Conservation (phyloP, 1,284 basidiomycete species). For the Nidula niveotomentosa region DNA sequence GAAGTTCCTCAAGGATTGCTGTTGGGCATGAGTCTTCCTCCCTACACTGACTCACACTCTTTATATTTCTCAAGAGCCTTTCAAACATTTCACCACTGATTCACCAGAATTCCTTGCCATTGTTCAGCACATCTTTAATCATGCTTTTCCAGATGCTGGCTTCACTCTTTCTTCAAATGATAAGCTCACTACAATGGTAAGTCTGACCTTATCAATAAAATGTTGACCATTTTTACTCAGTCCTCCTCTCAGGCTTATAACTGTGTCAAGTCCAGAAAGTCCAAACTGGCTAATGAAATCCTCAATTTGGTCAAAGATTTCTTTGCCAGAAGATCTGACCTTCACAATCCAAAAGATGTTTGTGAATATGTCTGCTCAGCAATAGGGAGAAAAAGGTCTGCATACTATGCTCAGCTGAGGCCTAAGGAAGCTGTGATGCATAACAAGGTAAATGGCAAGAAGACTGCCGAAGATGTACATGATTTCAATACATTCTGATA, state of each 20-base stretch:
- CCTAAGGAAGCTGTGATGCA: conserved; percentile 6
- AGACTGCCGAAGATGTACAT: conserved; percentile 5
- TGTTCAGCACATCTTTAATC: conserved; percentile 7
- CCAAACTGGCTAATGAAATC: conserved; percentile 7
- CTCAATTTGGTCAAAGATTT: conserved; percentile 9
- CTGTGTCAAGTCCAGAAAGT: conserved; percentile 10
- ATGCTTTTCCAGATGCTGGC: conserved; percentile 3
- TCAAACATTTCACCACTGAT: conserved; percentile 7
- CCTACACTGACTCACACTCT: conserved; percentile 13
- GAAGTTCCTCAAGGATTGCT: conserved; percentile 3
- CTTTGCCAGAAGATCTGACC: conserved; percentile 6
- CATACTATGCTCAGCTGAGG: conserved; percentile 8
- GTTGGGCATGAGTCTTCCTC: conserved; percentile 8
- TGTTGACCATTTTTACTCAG: background rate
- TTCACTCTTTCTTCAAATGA: conserved; percentile 1
- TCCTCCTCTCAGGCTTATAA: conserved; percentile 10
- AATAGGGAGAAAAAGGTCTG: conserved; percentile 10
- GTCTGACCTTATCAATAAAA: background rate
- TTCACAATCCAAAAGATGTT: conserved; percentile 5
- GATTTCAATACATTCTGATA: background rate
- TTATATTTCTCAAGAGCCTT: conserved; percentile 12
- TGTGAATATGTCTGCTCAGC: conserved; percentile 11
- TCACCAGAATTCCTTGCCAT: conserved; percentile 5
- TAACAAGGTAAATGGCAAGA: conserved; percentile 3
- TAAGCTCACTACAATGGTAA: conserved; percentile 2